Evolutionary conservation across 148 eudicot genomes (phyloP), one percentile per base, ranked within the genome.

Genomic region (Camellia granthamiana): DNA sequence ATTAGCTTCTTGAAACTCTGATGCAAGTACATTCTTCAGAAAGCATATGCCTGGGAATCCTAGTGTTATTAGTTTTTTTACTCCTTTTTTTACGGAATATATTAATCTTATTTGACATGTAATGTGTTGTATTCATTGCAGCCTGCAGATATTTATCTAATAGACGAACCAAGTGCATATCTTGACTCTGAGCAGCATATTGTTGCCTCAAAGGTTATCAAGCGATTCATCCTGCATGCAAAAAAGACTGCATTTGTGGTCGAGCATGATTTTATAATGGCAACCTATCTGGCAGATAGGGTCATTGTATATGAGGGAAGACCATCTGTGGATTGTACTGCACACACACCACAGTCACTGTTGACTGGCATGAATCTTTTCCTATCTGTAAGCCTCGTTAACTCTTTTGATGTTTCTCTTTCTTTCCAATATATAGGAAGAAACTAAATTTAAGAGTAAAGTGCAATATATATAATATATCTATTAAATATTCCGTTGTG

Each of bases 151-250:
- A 95, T 95, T 8, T 95, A 95, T 78, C 84, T 95, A 86, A 95
- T 95, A 23, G 99, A 95, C 78, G 97, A 95, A 83, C 97, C 99
- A 23, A 93, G 99, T 91, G 99, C 97, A 19, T 95, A 92, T 84
- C 97, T 95, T 4, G 99, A 95, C 79, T 95, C 97, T 5, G 99
- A 95, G 89, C 97, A 95, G 87, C 97, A 97, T 86, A 93, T 95
- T 81, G 97, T 95, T 56, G 97, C 99, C 70, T 92, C 99, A 11
- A 95, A 93, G 86, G 99, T 93, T 71, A 93, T 95, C n/a, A 93
- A 95, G 88, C 92, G 99, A 79, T 93, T 92, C 78, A 92, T 95
- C 77, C 93, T 95, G 49, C 99, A 92, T 82, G 97, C 97, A 12
- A 95, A 93, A 86, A 95, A 95, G 90, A 93, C 99, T 10, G 99